Conservation (phyloP, 306 rosid genomes). For the Abrus precatorius region DNA sequence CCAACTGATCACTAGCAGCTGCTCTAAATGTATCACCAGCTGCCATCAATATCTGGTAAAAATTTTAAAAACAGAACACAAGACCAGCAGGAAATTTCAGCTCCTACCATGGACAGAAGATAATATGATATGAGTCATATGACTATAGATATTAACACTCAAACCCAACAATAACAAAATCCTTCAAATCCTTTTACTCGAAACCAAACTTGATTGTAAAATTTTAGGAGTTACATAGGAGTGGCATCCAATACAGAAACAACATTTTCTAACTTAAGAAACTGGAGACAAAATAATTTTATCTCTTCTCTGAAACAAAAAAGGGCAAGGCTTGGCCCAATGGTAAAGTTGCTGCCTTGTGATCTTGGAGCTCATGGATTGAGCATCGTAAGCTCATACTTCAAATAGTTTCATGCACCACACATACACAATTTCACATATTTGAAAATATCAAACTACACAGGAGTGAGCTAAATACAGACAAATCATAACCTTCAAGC, state of each 20-base stretch:
- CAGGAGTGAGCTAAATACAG: background rate
- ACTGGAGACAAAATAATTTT: background rate
- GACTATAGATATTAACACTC: conserved; percentile 18
- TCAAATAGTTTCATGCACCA: background rate
- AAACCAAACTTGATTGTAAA: background rate
- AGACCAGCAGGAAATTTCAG: conserved; percentile 23
- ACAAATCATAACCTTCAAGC: conserved; percentile 14
- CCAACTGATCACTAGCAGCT: conserved; percentile 97
- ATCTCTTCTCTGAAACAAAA: conserved; percentile 8
- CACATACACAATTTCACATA: conserved; percentile 17
- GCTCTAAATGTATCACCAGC: conserved; percentile 99
- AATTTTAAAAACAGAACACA: conserved; percentile 47
- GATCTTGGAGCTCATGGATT: too few relatives aligned
- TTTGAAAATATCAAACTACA: background rate
- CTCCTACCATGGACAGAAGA: conserved; percentile 25
- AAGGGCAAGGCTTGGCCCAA: too few relatives aligned
- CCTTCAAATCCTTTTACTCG: conserved; percentile 6
- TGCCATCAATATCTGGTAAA: conserved; percentile 85
- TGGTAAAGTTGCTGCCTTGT: too few relatives aligned
- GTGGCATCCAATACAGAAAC: conserved; percentile 14
- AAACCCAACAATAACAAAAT: conserved; percentile 14
- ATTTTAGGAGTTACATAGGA: conserved; percentile 10
- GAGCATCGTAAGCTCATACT: background rate
- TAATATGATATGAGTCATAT: background rate
- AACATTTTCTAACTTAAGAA: conserved; percentile 7